A percentile compares a stretch with the other conserved stretches of the same genome.
These are phyloP conservation scores for Hemisphaericaspora xylofermentans DNA, from an alignment of 1,139 yeast species.

Conservation along the genomic window DNA sequence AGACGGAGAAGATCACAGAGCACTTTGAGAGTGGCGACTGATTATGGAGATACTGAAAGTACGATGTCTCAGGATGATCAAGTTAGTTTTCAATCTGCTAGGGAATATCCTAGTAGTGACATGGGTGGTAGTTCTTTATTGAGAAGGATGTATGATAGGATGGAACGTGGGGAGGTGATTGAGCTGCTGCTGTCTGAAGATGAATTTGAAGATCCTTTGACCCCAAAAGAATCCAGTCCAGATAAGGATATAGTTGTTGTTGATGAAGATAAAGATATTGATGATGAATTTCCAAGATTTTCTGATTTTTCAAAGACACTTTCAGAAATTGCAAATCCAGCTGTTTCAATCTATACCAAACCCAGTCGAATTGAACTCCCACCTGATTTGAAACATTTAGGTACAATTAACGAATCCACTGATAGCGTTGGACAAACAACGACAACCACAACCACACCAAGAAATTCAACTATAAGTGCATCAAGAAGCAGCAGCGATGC, in stretches of 20 bases:
- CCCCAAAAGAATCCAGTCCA: background rate
- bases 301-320: too few relatives aligned
- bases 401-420: background rate
- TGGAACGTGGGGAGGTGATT: background rate
- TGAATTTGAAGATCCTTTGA: background rate
- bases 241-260: background rate
- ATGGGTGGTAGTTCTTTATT: background rate
- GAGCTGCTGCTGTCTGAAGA: background rate
- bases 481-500: background rate
- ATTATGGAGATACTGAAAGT: background rate
- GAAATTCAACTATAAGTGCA: background rate
- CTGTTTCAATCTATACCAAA: too few relatives aligned
- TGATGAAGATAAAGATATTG: background rate
- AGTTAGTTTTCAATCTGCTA: background rate
- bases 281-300: too few relatives aligned
- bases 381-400: background rate
- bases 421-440: too few relatives aligned
- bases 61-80: background rate
- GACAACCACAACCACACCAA: background rate
- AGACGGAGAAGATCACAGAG: constrained; percentile 3
- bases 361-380: background rate
- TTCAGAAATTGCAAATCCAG: too few relatives aligned
- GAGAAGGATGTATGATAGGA: background rate
- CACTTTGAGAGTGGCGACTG: constrained; percentile 8
- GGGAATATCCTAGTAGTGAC: background rate